A percentile compares a stretch with the other conserved stretches of the same genome.
These are phyloP conservation scores for Ascochyta rabiei DNA, from an alignment of 2,329 filamentous ascomycete genomes.

Conservation along the genomic window DNA sequence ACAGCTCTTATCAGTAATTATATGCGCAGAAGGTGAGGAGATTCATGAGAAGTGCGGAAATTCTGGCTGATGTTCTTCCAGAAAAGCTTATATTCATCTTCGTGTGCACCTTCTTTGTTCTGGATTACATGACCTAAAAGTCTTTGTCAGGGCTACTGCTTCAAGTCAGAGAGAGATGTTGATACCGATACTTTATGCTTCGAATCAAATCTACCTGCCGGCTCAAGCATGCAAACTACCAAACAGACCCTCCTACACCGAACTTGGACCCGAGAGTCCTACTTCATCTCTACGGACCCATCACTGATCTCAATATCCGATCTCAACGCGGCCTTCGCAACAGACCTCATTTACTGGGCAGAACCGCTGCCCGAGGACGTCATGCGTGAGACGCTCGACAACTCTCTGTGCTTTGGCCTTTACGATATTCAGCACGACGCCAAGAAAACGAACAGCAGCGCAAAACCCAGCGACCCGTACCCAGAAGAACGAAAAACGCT, in stretches of 20 bases:
- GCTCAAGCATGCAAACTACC: constrained; percentile 1
- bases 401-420: constrained; percentile 16
- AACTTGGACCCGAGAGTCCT: constrained; percentile 9
- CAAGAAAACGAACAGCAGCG: too few species aligned
- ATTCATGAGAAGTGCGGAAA: too few species aligned
- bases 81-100: too few species aligned
- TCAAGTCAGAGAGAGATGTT: too few species aligned
- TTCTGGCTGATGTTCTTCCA: too few species aligned
- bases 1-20: too few species aligned
- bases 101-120: too few species aligned
- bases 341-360: constrained; percentile 17
- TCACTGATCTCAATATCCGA: constrained; percentile 9
- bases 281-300: constrained; percentile 15
- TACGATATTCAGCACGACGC: constrained; percentile 1
- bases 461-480: too few species aligned
- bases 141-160: too few species aligned
- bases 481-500: not conserved
- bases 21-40: too few species aligned
- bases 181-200: too few species aligned
- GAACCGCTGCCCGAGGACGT: constrained; percentile 8
- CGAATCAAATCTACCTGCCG: not conserved
- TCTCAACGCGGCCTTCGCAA: constrained; percentile 11
- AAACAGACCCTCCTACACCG: constrained; percentile 6
- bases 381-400: constrained; percentile 7
- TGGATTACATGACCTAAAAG: too few species aligned